Base-by-base conservation (phyloP, 768 basidiomycete genomes). In the Zangia roseola region DNA sequence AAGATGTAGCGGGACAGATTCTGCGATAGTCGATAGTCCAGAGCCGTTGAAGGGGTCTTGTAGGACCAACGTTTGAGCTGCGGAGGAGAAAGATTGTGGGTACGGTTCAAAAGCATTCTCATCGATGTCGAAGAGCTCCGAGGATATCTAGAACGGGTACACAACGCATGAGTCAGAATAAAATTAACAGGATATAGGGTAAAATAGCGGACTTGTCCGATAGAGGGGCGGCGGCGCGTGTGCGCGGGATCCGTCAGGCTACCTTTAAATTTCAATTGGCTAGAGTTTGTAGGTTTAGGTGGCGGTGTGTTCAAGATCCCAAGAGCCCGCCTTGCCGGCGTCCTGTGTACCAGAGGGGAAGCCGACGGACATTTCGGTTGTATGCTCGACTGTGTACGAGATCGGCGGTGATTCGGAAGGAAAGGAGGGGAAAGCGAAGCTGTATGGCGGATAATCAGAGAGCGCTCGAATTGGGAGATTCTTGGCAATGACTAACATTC, bases 191-290 rank as follows among this genome's bases (percentile, higher is more conserved):
- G 10, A 50, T 47, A 26, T 44, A 50, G 47, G 40, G 34, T 37
- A 36, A 43, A 49, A n/a, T 31, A 17, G 21, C 4, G 39, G 10
- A 75, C 77, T 65, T 75, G 74, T 43, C 71, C 69, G 37, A 72
- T 69, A 19, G 68, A 48, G 34, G 64, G 70, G 17, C 71, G 64
- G 33, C 76, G 75, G 34, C 75, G 72, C 2, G 69, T 70, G 43
- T 70, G 79, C 9, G 84, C 79, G 19, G 88, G 88, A 62, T 88
- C 88, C 3, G 88, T 89, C 45, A 82, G 69, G 57, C 83, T 81
- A 43, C 88, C 87, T 56, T 87, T 84, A 30, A 83, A 68, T 62
- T 82, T 82, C 30, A 83, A 74, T 60, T 80, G 78, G 52, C 67
- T 74, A 9, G 73, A 66, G 47, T 79, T 70, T n/a, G 74, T 69